These are phyloP conservation scores for Candida suzukii DNA, from an alignment of 805 yeast species.

Conservation along the genomic window DNA sequence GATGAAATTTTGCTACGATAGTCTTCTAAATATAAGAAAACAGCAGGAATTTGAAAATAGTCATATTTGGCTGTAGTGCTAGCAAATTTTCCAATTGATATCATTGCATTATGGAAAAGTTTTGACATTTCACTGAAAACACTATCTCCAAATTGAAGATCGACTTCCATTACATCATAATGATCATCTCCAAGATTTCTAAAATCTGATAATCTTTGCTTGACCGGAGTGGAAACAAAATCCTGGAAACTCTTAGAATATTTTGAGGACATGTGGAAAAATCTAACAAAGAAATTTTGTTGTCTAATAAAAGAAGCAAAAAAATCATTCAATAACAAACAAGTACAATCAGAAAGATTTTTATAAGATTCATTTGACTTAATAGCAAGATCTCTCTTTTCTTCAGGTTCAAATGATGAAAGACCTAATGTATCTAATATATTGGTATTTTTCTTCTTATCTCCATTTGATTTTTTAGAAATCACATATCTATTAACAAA, in stretches of 20 bases:
- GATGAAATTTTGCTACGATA: constrained; percentile 30
- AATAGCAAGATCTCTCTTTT: background rate
- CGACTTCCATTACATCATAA: constrained; percentile 17
- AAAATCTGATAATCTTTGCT: constrained; percentile 15
- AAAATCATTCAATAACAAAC: constrained; percentile 6
- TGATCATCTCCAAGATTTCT: background rate
- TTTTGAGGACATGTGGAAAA: constrained; percentile 39
- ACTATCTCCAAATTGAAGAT: constrained; percentile 23
- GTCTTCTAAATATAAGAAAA: constrained; percentile 35
- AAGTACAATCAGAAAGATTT: background rate
- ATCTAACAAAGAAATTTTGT: constrained; percentile 38
- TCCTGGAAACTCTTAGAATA: constrained; percentile 32
- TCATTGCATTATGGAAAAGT: constrained; percentile 17
- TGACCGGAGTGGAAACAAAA: constrained; percentile 27
- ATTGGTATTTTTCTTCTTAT: background rate
- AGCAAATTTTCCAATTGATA: constrained; percentile 27
- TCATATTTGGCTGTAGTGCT: constrained; percentile 28
- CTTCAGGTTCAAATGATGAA: background rate
- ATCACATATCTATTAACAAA: constrained; percentile 6
- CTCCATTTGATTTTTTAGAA: background rate
- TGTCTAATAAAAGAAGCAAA: constrained; percentile 24
- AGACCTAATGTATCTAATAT: constrained; percentile 1
- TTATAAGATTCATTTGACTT: background rate
- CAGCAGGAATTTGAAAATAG: constrained; percentile 34
- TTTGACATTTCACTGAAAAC: constrained; percentile 23